These are phyloP conservation scores for Fonsecaea pedrosoi DNA, from an alignment of 2,329 filamentous ascomycete species.

Conservation along the genomic window DNA sequence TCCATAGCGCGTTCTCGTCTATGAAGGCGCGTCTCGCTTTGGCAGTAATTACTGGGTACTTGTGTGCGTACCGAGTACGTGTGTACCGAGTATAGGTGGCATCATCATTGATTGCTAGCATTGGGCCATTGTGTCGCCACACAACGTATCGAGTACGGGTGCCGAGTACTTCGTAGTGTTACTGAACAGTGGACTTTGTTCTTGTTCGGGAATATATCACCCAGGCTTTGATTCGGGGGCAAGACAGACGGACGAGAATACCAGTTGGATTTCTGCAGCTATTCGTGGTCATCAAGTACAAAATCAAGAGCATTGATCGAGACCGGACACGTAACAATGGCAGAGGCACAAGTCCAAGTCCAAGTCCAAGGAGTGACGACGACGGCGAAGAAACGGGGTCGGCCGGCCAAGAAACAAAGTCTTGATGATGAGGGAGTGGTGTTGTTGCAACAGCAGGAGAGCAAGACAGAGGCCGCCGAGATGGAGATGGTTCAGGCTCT, in stretches of 20 bases:
- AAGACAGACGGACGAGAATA: too few species aligned
- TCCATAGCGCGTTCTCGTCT: background rate
- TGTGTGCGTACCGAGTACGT: too few species aligned
- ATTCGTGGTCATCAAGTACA: too few species aligned
- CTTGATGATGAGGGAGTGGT: background rate
- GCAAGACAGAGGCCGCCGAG: background rate
- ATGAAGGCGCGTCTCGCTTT: background rate
- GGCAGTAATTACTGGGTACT: background rate
- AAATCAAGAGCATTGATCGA: background rate
- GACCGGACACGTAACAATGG: background rate
- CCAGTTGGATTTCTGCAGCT: too few species aligned
- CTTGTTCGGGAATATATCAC: too few species aligned
- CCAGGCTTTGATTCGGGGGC: too few species aligned
- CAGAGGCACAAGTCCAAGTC: slow-evolving; percentile 13
- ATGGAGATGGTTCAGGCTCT: background rate
- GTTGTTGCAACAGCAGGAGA: background rate
- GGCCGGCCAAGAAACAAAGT: slow-evolving; percentile 30
- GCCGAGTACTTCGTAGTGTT: background rate
- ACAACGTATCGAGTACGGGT: too few species aligned
- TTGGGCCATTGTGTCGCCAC: too few species aligned
- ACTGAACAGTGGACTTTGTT: too few species aligned
- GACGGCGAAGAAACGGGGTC: slow-evolving; percentile 32
- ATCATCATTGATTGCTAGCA: too few species aligned
- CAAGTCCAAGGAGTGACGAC: background rate
- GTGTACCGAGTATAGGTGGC: too few species aligned